Base-by-base conservation (phyloP, 441 rosid species). In the Syzygium malaccense region DNA sequence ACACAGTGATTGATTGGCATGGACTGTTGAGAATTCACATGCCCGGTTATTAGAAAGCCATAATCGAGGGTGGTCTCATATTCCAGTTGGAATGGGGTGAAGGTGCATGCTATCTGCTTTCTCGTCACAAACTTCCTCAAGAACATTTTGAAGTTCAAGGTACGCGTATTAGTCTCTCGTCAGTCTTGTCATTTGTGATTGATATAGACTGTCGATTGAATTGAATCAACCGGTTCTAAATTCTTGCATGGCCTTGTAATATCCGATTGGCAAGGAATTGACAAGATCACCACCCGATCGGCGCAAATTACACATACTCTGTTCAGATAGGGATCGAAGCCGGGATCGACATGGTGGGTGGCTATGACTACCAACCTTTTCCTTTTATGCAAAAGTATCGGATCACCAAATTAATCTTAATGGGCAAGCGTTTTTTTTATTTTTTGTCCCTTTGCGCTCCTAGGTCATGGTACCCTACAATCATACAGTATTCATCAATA, bases 31-130 rank as follows among this genome's bases (percentile, higher is more conserved):
- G 89, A 86, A 79, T 87, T 54, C 89, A 87, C 75, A 87, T 87
- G 89, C 89, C 89, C 4, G 78, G 54, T 55, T 87, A 87, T 66
- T 87, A 79, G 14, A 58, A 79, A 26, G 68, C 89, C 75, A 79
- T 87, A 45, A 80, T 80, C 48, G 84, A 87, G 45, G 89, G 89
- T 87, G 79, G 89, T 87, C 75, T 87, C 89, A 11, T 87, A 87
- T 48, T 87, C 79, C 14, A 87, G 89, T 79, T 87, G 89, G 89
- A 87, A 87, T 10, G 78, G 89, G 17, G 86, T 78, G 64, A 87
- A 87, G 41, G 48, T 87, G 89, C 89, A 80, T 20, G 86, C 86
- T 0, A 80, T 48, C 75, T 41, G 28, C 45, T 28, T 53, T 25
- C 89, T 87, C 12, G 56, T 87, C 55, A 87, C 89, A 1, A 51